Percentiles rank a stretch among this genome's conserved stretches.
phyloP scores from a whole-genome alignment of 108 stramenopile genomes.

The Seminavis robusta region DNA sequence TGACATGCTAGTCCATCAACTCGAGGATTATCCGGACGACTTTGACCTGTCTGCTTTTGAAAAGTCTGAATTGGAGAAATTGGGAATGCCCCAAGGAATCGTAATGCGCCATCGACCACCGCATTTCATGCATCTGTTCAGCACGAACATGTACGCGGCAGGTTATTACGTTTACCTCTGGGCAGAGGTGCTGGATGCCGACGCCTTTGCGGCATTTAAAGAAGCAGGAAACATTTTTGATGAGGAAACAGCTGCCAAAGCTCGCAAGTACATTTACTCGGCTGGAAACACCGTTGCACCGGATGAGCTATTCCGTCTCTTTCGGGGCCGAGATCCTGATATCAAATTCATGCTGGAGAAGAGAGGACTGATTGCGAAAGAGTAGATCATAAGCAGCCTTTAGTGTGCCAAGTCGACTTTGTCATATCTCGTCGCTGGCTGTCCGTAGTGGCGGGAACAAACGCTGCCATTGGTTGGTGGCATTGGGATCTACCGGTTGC shows the following conservation, averaged over 20 bases:
- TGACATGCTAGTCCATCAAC: constrained; percentile 69
- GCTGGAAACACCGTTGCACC: constrained; percentile 74
- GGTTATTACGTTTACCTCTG: constrained; percentile 69
- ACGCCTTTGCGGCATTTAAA: constrained; percentile 73
- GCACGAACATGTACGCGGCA: constrained; percentile 49
- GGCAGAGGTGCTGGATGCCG: constrained; percentile 74
- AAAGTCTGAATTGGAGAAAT: constrained; percentile 46
- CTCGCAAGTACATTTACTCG: constrained; percentile 64
- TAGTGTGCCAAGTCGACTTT: too few relatives aligned
- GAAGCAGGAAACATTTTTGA: constrained; percentile 72
- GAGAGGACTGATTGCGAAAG: constrained; percentile 33
- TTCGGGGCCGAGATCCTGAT: constrained; percentile 73
- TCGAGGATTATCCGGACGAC: constrained; percentile 58
- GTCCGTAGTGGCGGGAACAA: too few relatives aligned
- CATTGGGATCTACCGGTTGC: too few relatives aligned
- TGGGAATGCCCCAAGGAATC: constrained; percentile 79
- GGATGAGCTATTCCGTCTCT: constrained; percentile 64
- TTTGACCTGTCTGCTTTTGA: constrained; percentile 71
- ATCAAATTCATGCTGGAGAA: constrained; percentile 68
- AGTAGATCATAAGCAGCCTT: background rate
- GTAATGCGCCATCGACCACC: constrained; percentile 77
- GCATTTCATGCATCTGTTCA: constrained; percentile 68
- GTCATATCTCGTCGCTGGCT: too few relatives aligned
- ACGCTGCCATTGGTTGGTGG: too few relatives aligned
- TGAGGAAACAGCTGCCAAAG: constrained; percentile 41